Evolutionary conservation across 176 grass and related monocot species (phyloP), one percentile per base, ranked within the genome.

Genomic region (Microstegium vimineum): DNA sequence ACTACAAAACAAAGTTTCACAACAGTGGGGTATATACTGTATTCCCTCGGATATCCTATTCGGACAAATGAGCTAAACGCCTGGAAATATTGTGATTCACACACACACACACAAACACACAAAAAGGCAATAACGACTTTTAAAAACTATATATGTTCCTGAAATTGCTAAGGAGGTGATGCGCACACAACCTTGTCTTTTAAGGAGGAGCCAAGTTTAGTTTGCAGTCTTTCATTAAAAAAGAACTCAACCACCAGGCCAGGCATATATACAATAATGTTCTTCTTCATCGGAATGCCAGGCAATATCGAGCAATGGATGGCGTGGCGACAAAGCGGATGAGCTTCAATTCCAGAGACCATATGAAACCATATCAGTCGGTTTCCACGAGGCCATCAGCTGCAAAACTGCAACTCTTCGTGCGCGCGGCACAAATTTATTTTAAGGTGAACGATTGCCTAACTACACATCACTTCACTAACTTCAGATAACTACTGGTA

Each of bases 401-500:
- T 38, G 43, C 57, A 2, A 12, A 10, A 16, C 45, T 38, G 45
- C 45, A 3, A 10, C 20, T 28, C 25, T 45, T 28, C 26, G 71
- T 8, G 15, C 26, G 71, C 4, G 15, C n/a, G 1, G 28, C 41
- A 4, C 5, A 22, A 31, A 6, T 34, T 62, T 43, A 22, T 43
- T 31, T 4, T 6, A 28, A 28, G 4, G 49, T 10, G 46, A 22
- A 8, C 18, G 18, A 4, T 45, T 26, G 13, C 36, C 33, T 13
- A 1, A 0, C 22, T 23, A 0, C 57, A 86, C 64, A 26, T 46
- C 76, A 66, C 76, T 31, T 31, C 36, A 12, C 20, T 46, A 68
- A 66, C 76, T 31, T 31, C 36, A 12, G 63, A 80, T 80, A 67
- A 80, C 40, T 7, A 10, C 75, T n/a, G n/a, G n/a, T n/a, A n/a